phyloP scores from a whole-genome alignment of 2,329 filamentous ascomycete genomes.

The Cercospora nicotianae region DNA sequence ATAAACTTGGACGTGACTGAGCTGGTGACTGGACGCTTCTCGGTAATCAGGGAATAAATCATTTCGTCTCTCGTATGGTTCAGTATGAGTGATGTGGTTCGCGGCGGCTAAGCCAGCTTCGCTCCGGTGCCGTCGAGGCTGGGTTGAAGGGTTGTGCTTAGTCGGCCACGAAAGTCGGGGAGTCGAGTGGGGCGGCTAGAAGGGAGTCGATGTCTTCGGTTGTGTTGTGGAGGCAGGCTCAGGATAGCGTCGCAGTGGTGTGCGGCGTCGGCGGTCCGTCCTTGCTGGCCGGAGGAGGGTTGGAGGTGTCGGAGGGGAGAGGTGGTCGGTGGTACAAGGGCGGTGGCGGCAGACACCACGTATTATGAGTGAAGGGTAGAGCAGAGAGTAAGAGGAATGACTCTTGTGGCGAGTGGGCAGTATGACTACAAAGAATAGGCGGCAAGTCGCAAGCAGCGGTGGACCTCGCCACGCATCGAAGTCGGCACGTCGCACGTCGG shows the following conservation, averaged over 20 bases:
- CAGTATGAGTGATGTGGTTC: not conserved
- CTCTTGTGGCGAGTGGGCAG: conserved; percentile 10
- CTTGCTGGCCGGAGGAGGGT: conserved; percentile 19
- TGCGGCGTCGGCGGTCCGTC: conserved; percentile 18
- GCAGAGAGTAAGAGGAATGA: not conserved
- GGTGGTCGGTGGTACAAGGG: not conserved
- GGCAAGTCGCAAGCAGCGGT: conserved; percentile 10
- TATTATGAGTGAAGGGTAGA: not conserved
- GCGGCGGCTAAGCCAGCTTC: conserved; percentile 29
- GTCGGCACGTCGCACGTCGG: not conserved
- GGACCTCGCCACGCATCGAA: conserved; percentile 2
- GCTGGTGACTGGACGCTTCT: conserved; percentile 29
- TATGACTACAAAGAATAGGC: conserved; percentile 12
- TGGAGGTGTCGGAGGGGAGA: not conserved
- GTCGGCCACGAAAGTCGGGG: not conserved
- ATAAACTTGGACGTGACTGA: conserved; percentile 31
- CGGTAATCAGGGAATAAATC: conserved; percentile 25
- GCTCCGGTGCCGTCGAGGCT: conserved; percentile 24
- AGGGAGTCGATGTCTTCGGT: not conserved
- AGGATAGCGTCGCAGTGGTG: conserved; percentile 15
- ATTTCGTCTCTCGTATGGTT: conserved; percentile 27
- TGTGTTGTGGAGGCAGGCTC: conserved; percentile 19
- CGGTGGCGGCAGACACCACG: not conserved
- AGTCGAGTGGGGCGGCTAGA: conserved; percentile 2
- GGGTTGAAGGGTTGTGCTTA: conserved; percentile 20